Evolutionary conservation across 306 rosid species (phyloP), one percentile per base, ranked within the genome.

Genomic region (Medicago ruthenica): DNA sequence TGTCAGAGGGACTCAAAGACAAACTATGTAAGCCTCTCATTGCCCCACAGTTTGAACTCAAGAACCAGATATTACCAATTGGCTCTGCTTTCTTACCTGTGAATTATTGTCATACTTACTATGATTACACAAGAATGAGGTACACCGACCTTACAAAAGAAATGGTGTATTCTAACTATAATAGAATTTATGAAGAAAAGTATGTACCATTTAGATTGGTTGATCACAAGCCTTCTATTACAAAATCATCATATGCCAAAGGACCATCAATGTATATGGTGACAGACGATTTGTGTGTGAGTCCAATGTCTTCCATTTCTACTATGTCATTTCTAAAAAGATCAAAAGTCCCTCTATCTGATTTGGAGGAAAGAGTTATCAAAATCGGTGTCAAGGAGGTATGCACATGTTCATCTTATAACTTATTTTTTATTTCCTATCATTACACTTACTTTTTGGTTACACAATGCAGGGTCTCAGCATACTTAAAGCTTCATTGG

Each of bases 201-300:
- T 54, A 8, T 22, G 39, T 58, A 22, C 64, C 1, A 4, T 22
- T 58, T 58, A 58, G 22, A 58, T 65, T 39, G 27, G 51, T 40
- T 17, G 51, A 65, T 65, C 70, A 34, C 2, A 40, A 16, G 50
- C 40, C 1, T 0, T 17, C 34, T 16, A 17, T 8, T 39, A 24
- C n/a, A 65, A 65, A 65, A 9, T 37, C 17, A 9, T 10, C 27
- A 6, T 65, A 9, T 65, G 70, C 10, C 5, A 65, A 17, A 40
- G 70, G 70, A 18, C 67, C 44, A 0, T 8, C 47, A 0, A 7
- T 12, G n/a, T n/a, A n/a, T 45, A 45, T 76, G 68, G 82, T 48
- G 34, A 66, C 79, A 0, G 84, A 79, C 44, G 67, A 79, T 8
- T 74, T 83, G 71, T 27, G 16, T 50, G 76, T 70, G 15, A 65